Evolutionary conservation across 176 grass and related monocot genomes (phyloP).

Genomic region (Musa schizocarpa): DNA sequence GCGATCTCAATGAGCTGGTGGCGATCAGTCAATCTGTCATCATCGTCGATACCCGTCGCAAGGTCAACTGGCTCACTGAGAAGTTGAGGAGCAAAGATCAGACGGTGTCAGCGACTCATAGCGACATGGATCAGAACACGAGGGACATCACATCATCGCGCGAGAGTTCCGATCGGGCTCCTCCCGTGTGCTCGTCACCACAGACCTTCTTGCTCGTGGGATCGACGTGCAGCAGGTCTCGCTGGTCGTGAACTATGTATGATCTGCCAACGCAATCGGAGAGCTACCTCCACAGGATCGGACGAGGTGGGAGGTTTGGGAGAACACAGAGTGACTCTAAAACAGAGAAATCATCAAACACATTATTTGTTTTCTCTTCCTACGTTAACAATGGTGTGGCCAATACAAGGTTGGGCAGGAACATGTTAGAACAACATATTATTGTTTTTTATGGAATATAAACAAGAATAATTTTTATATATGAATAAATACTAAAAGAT

Average conservation of each 20-base stretch:
- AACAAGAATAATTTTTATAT: no score
- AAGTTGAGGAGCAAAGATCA: slow-evolving; percentile 4
- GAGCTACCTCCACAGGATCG: neutral
- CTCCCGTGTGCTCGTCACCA: neutral
- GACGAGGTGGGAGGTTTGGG: neutral
- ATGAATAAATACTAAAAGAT: no score
- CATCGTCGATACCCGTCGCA: neutral
- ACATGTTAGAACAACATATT: neutral
- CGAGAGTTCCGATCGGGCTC: neutral
- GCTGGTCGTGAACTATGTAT: slow-evolving; percentile 9
- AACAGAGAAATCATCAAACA: no score
- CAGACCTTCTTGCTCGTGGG: neutral
- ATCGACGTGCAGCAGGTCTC: neutral
- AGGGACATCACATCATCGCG: neutral
- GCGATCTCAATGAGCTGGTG: neutral
- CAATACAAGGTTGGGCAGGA: neutral
- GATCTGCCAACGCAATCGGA: neutral
- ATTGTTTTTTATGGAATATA: no score
- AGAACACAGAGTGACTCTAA: neutral
- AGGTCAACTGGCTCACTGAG: neutral
- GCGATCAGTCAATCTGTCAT: neutral
- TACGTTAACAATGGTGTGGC: neutral
- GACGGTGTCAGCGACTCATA: neutral
- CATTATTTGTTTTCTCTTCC: neutral
- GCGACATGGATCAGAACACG: neutral